Evolutionary conservation across 1,139 yeast genomes (phyloP).

Genomic region (Nakaseomyces nivariensis): DNA sequence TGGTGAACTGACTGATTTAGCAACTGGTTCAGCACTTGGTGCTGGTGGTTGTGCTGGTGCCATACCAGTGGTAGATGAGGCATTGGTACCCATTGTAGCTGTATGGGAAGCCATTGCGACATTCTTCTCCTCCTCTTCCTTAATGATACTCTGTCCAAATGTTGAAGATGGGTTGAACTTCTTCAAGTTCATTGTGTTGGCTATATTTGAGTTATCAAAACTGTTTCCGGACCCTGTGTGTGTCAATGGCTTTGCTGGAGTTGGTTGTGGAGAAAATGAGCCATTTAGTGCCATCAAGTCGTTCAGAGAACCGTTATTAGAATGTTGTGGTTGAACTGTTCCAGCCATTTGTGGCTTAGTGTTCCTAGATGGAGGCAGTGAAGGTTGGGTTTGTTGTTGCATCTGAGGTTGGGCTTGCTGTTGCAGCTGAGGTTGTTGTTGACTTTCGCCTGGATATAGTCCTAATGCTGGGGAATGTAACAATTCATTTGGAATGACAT

Average conservation of each 20-base stretch:
- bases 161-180: constrained; percentile 43
- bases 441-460: constrained; percentile 18
- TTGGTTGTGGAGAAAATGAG: constrained; percentile 30
- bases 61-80: constrained; percentile 16
- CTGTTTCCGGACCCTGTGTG: constrained; percentile 18
- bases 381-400: constrained; percentile 13
- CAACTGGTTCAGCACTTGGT: constrained; percentile 8
- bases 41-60: constrained; percentile 13
- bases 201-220: constrained; percentile 12
- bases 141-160: constrained; percentile 48
- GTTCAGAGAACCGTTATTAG: constrained; percentile 48
- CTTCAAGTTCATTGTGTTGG: constrained; percentile 13
- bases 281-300: constrained; percentile 57
- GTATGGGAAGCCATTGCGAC: constrained; percentile 1
- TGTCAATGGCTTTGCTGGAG: constrained; percentile 24
- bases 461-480: constrained; percentile 32
- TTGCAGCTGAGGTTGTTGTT: constrained; percentile 15
- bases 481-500: constrained; percentile 48
- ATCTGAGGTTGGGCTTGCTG: constrained; percentile 14
- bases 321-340: constrained; percentile 23
- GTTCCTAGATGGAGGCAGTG: constrained; percentile 10
- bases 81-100: constrained; percentile 4
- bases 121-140: constrained; percentile 29
- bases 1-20: constrained; percentile 22
- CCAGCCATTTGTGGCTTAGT: constrained; percentile 11